phyloP scores from a whole-genome alignment of 768 basidiomycete genomes.

The Royoungia palumana region DNA sequence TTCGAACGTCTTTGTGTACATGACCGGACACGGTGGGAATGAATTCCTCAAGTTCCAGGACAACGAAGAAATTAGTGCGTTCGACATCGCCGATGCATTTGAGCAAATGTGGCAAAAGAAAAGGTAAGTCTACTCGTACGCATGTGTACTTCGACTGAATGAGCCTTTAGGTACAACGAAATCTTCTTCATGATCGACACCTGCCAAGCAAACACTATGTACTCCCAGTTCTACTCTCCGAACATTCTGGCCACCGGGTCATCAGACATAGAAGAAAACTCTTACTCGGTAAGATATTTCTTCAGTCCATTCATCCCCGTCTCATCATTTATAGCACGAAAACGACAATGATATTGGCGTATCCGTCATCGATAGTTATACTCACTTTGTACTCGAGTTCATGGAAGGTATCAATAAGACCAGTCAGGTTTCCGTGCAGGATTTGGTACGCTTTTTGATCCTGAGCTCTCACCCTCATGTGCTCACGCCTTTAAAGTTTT shows the following conservation, averaged over 20 bases:
- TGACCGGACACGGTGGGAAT: constrained; percentile 98
- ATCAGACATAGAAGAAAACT: constrained; percentile 79
- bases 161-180: constrained; percentile 74
- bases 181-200: constrained; percentile 98
- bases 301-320: neutral
- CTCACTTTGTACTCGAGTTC: constrained; percentile 86
- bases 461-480: neutral
- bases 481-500: constrained; percentile 55
- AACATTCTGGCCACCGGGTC: constrained; percentile 92
- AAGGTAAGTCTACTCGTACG: constrained; percentile 45
- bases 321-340: constrained; percentile 58
- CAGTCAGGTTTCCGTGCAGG: constrained; percentile 70
- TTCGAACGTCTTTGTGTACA: constrained; percentile 94
- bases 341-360: constrained; percentile 95
- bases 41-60: constrained; percentile 99
- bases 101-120: constrained; percentile 99
- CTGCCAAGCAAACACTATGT: constrained; percentile 96
- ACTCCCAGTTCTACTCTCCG: constrained; percentile 88
- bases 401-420: constrained; percentile 95
- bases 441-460: constrained; percentile 58
- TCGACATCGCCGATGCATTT: constrained; percentile 96
- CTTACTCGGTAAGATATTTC: constrained; percentile 74
- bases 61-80: constrained; percentile 95
- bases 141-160: neutral
- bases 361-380: constrained; percentile 92